These are phyloP conservation scores for Aspergillus nomiae DNA, from an alignment of 2,329 filamentous ascomycete genomes.

Conservation along the genomic window DNA sequence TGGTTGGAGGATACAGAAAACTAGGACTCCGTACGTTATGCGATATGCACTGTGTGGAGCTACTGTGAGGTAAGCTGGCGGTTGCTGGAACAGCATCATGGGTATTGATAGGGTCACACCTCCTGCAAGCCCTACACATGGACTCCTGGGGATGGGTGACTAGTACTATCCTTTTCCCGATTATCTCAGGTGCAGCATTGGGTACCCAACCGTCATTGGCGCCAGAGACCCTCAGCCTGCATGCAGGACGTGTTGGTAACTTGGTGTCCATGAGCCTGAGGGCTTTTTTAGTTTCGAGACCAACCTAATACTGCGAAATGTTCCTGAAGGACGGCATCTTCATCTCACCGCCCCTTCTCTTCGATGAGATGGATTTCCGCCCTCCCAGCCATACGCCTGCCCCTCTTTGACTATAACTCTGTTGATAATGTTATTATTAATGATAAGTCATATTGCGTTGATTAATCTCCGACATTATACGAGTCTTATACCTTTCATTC, in stretches of 20 bases:
- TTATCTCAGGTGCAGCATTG: conserved; percentile 1
- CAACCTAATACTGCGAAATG: not conserved
- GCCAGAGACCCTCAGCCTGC: conserved; percentile 1
- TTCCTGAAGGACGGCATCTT: not conserved
- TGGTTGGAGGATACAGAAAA: not conserved
- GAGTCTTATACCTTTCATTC: not conserved
- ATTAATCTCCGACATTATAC: not conserved
- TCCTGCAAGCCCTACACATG: conserved; percentile 4
- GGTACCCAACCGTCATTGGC: conserved; percentile 12
- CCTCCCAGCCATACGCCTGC: not conserved
- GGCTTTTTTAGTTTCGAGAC: not conserved
- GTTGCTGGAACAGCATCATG: conserved; percentile 12
- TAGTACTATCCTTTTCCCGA: not conserved
- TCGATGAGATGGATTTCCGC: not conserved
- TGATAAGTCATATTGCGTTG: not conserved
- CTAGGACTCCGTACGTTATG: not conserved
- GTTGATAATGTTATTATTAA: conserved; percentile 2
- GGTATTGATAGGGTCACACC: conserved; percentile 4
- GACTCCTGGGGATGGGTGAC: not conserved
- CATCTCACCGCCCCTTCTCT: not conserved
- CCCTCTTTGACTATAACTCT: not conserved
- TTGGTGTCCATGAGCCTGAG: not conserved
- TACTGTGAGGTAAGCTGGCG: conserved; percentile 7
- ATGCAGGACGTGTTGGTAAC: conserved; percentile 8
- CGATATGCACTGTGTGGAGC: conserved; percentile 4